Evolutionary conservation across 495 filamentous ascomycete species (phyloP).

Genomic region (Physcia stellaris): DNA sequence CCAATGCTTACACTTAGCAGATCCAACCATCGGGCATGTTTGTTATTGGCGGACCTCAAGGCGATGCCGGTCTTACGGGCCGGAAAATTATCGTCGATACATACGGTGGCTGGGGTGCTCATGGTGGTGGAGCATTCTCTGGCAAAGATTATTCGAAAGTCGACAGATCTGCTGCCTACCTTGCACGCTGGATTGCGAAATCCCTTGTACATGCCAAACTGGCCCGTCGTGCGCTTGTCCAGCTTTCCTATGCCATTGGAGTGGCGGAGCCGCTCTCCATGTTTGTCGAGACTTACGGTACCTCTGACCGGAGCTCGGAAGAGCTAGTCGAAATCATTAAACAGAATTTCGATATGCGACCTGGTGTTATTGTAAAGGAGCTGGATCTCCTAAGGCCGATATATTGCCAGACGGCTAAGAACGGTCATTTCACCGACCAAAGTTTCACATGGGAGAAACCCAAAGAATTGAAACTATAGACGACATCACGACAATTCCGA

Average conservation of each 20-base stretch:
- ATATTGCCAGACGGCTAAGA: constrained; percentile 97
- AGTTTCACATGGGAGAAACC: constrained; percentile 96
- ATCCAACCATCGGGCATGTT: constrained; percentile 97
- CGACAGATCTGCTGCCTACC: constrained; percentile 94
- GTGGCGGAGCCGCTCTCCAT: constrained; percentile 90
- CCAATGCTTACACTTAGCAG: constrained; percentile 28
- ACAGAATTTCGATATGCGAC: constrained; percentile 91
- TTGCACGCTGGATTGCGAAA: constrained; percentile 97
- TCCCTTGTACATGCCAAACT: constrained; percentile 82
- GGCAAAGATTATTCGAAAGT: constrained; percentile 99
- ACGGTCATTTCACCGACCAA: constrained; percentile 99
- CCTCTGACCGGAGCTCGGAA: constrained; percentile 55
- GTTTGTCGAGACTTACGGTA: constrained; percentile 79
- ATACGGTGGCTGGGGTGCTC: constrained; percentile 98
- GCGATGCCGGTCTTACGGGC: constrained; percentile 95
- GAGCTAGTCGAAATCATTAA: constrained; percentile 87
- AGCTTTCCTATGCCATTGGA: constrained; percentile 98
- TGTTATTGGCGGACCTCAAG: constrained; percentile 98
- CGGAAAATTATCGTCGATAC: constrained; percentile 99
- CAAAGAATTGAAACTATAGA: constrained; percentile 80
- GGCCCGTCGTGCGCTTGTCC: constrained; percentile 81
- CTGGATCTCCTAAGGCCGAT: constrained; percentile 90
- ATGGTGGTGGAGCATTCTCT: constrained; percentile 99
- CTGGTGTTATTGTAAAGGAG: constrained; percentile 96
- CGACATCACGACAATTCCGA: constrained; percentile 5